Evolutionary conservation across 352 stramenopile genomes (phyloP).

Genomic region (Phytophthora hybrid): DNA sequence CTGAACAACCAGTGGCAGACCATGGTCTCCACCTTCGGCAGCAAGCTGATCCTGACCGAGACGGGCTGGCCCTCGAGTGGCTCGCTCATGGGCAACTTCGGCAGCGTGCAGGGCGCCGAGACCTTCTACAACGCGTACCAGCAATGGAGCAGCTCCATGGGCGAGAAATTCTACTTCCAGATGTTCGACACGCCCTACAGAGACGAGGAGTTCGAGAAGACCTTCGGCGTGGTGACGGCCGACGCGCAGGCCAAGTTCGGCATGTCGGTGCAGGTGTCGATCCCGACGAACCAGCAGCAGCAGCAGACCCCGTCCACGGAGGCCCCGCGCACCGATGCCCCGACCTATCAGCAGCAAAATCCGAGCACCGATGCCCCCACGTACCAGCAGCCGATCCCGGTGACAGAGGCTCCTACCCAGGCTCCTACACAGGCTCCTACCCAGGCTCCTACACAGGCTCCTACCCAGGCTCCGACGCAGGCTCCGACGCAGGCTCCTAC

Average conservation of each 20-base stretch:
- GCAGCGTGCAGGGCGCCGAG: slow-evolving; percentile 31
- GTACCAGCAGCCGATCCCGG: not conserved
- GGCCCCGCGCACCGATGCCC: not conserved
- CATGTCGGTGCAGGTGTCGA: slow-evolving; percentile 38
- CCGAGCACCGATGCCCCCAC: slow-evolving; percentile 15
- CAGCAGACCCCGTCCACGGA: slow-evolving; percentile 20
- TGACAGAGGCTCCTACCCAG: slow-evolving; percentile 4
- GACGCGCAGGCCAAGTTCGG: slow-evolving; percentile 54
- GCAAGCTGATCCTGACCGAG: slow-evolving; percentile 54
- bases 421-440: not conserved
- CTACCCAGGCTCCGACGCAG: not conserved
- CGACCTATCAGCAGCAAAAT: not conserved
- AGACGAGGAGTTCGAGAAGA: slow-evolving; percentile 46
- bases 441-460: not conserved
- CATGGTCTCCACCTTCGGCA: slow-evolving; percentile 32
- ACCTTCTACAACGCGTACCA: slow-evolving; percentile 64
- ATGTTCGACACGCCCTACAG: slow-evolving; percentile 67
- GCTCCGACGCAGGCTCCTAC: slow-evolving; percentile 2
- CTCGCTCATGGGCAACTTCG: slow-evolving; percentile 36
- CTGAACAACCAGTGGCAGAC: slow-evolving; percentile 48
- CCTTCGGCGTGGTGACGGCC: slow-evolving; percentile 51
- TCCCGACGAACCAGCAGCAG: slow-evolving; percentile 25
- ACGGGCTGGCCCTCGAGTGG: slow-evolving; percentile 53
- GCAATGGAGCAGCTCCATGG: slow-evolving; percentile 54
- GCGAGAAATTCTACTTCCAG: slow-evolving; percentile 72